Evolutionary conservation across 176 grass and related monocot genomes (phyloP), one percentile per base, ranked within the genome.

Genomic region (Oryza rufipogon): DNA sequence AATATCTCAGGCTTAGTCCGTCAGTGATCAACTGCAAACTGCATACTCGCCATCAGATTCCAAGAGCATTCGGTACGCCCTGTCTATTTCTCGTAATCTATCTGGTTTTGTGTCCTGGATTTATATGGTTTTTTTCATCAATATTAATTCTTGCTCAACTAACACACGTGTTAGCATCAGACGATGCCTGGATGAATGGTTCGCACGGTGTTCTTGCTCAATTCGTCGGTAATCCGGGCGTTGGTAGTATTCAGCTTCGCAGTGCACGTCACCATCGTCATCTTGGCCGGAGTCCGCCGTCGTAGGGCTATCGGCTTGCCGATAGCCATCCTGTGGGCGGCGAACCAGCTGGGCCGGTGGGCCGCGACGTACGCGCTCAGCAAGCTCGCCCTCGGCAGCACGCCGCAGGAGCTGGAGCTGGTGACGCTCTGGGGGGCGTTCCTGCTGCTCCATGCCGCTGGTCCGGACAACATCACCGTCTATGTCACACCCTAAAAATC

Each of bases 391-490:
- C 22, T 10, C 16, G 33, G 22, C 12, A 7, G 22, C n/a, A n/a
- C 23, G 10, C 9, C 74, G 0, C 7, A 20, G 5, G 47, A 75
- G 14, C 8, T 30, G 23, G 15, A 66, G 19, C 77, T 87, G n/a
- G 22, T 73, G 1, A 36, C 56, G 3, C 64, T 84, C n/a, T 84
- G 81, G 81, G 34, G 34, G 0, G 83, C 88, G 0, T 90, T 90
- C 71, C 78, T 90, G 42, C 61, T 90, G 7, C 34, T 90, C 1
- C 88, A 90, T 25, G 77, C 81, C 58, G 88, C 77, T 5, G 83
- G 88, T 13, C 88, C 34, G 1, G 88, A 90, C 26, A 81, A 76
- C 47, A 86, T 90, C 36, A 90, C 83, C 1, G 70, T n/a, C n/a
- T n/a, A n/a, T n/a, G n/a, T n/a, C n/a, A n/a, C n/a, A n/a, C n/a